These are phyloP conservation scores for Aspergillus floridensis DNA, from an alignment of 2,329 filamentous ascomycete species.

Conservation along the genomic window DNA sequence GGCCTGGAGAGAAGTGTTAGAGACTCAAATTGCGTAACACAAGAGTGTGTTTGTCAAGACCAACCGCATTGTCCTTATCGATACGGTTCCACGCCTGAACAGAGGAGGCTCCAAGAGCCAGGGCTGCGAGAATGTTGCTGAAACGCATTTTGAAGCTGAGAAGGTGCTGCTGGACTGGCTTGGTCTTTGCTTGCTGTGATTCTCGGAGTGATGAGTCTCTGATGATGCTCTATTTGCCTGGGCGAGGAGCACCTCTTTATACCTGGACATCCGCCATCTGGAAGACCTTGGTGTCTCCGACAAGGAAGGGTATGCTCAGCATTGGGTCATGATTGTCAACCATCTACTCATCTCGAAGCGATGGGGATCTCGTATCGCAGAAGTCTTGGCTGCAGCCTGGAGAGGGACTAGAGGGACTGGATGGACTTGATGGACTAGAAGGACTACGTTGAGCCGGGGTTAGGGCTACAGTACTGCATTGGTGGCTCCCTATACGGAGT, in stretches of 20 bases:
- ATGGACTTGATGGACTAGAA: too few species aligned
- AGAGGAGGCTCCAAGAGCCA: conserved; percentile 10
- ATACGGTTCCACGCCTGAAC: conserved; percentile 27
- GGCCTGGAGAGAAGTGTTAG: conserved; percentile 12
- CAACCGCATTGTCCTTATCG: conserved; percentile 27
- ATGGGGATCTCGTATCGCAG: background rate
- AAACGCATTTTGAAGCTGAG: conserved; percentile 8
- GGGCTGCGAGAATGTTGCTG: conserved; percentile 18
- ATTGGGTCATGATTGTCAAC: background rate
- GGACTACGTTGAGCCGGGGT: background rate
- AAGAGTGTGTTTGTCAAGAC: background rate
- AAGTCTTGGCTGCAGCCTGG: background rate
- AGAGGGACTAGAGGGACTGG: background rate
- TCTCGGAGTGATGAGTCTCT: background rate
- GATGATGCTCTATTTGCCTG: background rate
- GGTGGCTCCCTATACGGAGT: too few species aligned
- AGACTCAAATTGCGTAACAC: too few species aligned
- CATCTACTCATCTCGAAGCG: background rate
- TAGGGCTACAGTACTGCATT: background rate
- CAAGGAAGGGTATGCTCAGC: background rate
- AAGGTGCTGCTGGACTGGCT: conserved; percentile 25
- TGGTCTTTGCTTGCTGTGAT: background rate
- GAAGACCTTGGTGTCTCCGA: background rate
- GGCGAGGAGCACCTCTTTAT: background rate
- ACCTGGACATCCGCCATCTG: background rate